These are phyloP conservation scores for Hydrangea macrophylla DNA, from an alignment of 148 eudicot genomes.

Conservation along the genomic window DNA sequence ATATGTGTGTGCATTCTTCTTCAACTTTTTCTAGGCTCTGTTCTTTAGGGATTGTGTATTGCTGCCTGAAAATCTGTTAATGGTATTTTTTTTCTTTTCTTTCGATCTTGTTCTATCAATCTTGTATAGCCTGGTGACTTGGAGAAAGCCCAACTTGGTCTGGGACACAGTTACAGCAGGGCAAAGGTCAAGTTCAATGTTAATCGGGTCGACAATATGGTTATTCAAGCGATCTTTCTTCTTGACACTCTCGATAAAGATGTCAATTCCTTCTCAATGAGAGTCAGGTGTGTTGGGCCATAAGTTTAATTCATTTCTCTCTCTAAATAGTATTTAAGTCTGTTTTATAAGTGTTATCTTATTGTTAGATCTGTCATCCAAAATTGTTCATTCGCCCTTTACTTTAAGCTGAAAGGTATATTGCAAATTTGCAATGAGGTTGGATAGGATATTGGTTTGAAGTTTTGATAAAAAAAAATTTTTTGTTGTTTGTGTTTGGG, in stretches of 20 bases:
- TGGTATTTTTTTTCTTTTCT: conserved; percentile 10
- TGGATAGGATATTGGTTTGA: too few species aligned
- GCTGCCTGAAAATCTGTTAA: neutral
- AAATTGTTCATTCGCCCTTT: neutral
- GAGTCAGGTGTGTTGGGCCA: conserved; percentile 89
- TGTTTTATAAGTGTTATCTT: neutral
- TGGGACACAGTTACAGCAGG: conserved; percentile 95
- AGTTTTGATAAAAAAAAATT: neutral
- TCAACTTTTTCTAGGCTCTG: neutral
- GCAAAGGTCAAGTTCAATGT: conserved; percentile 99
- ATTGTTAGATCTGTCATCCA: neutral
- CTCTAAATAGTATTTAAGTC: neutral
- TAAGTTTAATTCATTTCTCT: neutral
- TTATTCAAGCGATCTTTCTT: conserved; percentile 92
- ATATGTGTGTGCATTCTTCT: too few species aligned
- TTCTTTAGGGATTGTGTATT: neutral
- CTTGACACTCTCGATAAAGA: conserved; percentile 98
- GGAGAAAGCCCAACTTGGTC: conserved; percentile 97
- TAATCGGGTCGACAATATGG: conserved; percentile 97
- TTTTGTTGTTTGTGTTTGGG: neutral
- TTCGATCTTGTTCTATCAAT: neutral
- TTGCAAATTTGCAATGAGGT: neutral
- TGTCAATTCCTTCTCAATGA: conserved; percentile 86
- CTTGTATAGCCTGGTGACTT: conserved; percentile 72
- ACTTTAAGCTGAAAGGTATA: neutral